phyloP scores from a whole-genome alignment of 805 yeast species.

The Ogataea populi-albae region DNA sequence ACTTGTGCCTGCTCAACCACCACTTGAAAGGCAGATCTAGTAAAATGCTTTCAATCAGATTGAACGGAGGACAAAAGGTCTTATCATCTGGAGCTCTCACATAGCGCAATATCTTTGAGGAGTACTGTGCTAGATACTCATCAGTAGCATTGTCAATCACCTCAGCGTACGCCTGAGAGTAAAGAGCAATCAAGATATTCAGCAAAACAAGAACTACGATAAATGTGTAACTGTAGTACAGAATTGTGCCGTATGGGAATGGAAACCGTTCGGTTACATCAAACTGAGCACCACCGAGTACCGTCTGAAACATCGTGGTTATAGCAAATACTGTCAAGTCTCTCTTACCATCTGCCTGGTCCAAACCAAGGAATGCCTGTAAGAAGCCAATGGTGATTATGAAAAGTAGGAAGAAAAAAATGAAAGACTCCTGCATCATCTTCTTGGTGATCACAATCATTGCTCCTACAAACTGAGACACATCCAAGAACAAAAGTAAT shows the following conservation, averaged over 20 bases:
- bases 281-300: constrained; percentile 73
- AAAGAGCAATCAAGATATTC: constrained; percentile 81
- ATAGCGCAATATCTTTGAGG: constrained; percentile 79
- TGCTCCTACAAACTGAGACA: constrained; percentile 79
- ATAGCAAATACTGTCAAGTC: constrained; percentile 69
- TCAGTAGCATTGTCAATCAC: constrained; percentile 81
- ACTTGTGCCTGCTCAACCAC: constrained; percentile 33
- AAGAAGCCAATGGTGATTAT: constrained; percentile 76
- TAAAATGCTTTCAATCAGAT: constrained; percentile 61
- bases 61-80: constrained; percentile 83
- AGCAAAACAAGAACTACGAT: constrained; percentile 70
- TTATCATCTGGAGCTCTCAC: constrained; percentile 86
- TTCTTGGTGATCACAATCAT: constrained; percentile 82
- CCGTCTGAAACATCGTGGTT: constrained; percentile 63
- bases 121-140: constrained; percentile 80
- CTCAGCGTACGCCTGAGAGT: constrained; percentile 77
- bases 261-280: constrained; percentile 68
- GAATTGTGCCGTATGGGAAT: constrained; percentile 79
- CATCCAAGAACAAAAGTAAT: constrained; percentile 70
- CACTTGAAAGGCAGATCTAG: constrained; percentile 43
- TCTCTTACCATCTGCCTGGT: constrained; percentile 80
- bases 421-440: constrained; percentile 83
- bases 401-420: constrained; percentile 70
- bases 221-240: constrained; percentile 76
- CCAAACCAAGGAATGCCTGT: constrained; percentile 85